phyloP scores from a whole-genome alignment of 176 grass and related monocot species.

The Phoenix roebelenii region DNA sequence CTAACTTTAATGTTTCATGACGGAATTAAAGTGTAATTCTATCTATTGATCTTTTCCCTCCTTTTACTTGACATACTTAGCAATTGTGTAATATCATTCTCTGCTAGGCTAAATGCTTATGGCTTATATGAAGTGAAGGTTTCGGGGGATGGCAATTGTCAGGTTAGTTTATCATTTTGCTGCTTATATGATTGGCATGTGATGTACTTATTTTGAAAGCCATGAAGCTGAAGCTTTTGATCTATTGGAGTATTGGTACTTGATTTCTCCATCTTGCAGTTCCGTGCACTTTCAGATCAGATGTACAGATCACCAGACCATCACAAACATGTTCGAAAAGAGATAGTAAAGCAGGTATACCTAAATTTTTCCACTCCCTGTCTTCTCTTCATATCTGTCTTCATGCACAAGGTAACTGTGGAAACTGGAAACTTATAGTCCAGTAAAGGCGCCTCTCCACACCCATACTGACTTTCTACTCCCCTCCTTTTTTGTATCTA shows the following conservation, averaged over 20 bases:
- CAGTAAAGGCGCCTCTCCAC: too few species aligned
- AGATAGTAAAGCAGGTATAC: constrained; percentile 95
- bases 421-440: too few species aligned
- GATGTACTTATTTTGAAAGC: not conserved
- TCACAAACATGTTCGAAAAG: constrained; percentile 92
- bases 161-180: constrained; percentile 33
- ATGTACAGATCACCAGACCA: constrained; percentile 75
- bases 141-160: constrained; percentile 95
- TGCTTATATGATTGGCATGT: constrained; percentile 8
- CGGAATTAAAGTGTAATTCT: too few species aligned
- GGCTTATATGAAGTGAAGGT: constrained; percentile 84
- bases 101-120: constrained; percentile 78
- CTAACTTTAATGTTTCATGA: too few species aligned
- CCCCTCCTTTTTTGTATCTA: too few species aligned
- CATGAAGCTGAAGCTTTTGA: not conserved
- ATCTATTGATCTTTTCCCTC: too few species aligned
- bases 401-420: too few species aligned
- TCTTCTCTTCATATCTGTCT: too few species aligned
- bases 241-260: not conserved
- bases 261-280: constrained; percentile 39
- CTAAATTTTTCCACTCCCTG: not conserved
- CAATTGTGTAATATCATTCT: not conserved
- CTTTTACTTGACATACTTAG: too few species aligned
- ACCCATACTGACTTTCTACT: too few species aligned
- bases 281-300: constrained; percentile 95